Conservation (phyloP, 768 basidiomycete genomes). For the Lanmaoa rubissima region DNA sequence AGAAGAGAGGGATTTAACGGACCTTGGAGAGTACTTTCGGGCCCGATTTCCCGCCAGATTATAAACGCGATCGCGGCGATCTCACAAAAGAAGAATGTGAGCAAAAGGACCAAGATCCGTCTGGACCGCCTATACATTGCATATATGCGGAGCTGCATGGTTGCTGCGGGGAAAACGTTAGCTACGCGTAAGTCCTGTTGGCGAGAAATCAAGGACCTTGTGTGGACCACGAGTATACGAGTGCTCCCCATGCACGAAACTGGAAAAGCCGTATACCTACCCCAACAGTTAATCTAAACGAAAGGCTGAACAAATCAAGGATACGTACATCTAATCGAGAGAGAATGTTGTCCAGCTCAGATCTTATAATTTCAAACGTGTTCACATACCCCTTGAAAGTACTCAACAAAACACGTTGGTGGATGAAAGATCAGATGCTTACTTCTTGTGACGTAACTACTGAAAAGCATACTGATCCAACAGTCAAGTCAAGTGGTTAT, state of each 20-base stretch:
- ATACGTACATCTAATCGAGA: conserved; percentile 22
- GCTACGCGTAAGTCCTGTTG: not conserved
- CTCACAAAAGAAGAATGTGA: conserved; percentile 23
- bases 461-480: conserved; percentile 23
- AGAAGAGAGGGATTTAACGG: not conserved
- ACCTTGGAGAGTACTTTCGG: conserved; percentile 23
- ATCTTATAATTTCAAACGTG: not conserved
- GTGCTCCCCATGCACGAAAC: conserved; percentile 34
- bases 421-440: not conserved
- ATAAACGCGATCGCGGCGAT: conserved; percentile 23
- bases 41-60: conserved; percentile 29
- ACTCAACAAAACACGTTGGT: conserved; percentile 1
- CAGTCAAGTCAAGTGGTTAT: not conserved
- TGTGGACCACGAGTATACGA: conserved; percentile 31
- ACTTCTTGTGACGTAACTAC: conserved; percentile 18
- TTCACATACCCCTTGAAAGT: conserved; percentile 23
- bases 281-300: not conserved
- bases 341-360: not conserved
- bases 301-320: not conserved
- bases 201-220: conserved; percentile 22
- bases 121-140: conserved; percentile 32
- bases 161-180: conserved; percentile 20
- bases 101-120: conserved; percentile 17
- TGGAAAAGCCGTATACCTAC: conserved; percentile 28
- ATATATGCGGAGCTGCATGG: conserved; percentile 35